Conservation (phyloP, 2,329 filamentous ascomycete species). For the Penicillium vulpinum region DNA sequence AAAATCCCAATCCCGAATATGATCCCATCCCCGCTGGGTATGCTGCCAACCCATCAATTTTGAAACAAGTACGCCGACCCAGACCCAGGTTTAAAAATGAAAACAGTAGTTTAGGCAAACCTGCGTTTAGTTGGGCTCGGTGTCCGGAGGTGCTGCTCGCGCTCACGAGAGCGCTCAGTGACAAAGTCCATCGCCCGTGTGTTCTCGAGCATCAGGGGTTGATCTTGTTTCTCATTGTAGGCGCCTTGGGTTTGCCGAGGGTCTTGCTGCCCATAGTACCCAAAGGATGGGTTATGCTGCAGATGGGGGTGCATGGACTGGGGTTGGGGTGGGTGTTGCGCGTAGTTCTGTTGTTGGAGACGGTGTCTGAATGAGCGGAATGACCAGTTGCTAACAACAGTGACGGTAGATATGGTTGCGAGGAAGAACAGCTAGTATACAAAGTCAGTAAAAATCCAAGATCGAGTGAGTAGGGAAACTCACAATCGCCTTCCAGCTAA, state of each 20-base stretch:
- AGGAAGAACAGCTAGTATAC: slow-evolving; percentile 39
- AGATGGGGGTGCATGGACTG: slow-evolving; percentile 26
- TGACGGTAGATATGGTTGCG: slow-evolving; percentile 47
- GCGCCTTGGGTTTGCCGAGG: slow-evolving; percentile 14
- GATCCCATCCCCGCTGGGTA: background rate
- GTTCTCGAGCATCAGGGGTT: slow-evolving; percentile 34
- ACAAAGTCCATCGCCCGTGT: slow-evolving; percentile 32
- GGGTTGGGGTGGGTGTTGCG: slow-evolving; percentile 25
- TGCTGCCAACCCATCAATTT: slow-evolving; percentile 2
- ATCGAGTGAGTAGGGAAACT: slow-evolving; percentile 19
- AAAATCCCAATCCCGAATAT: background rate
- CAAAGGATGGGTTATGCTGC: slow-evolving; percentile 29
- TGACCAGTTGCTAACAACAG: slow-evolving; percentile 60
- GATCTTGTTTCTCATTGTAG: slow-evolving; percentile 29
- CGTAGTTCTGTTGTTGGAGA: slow-evolving; percentile 33
- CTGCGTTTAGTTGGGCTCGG: slow-evolving; percentile 40
- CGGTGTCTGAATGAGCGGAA: slow-evolving; percentile 54
- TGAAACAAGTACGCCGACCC: slow-evolving; percentile 8
- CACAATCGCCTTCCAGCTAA: slow-evolving; percentile 80
- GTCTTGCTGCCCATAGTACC: slow-evolving; percentile 26
- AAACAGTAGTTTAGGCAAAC: slow-evolving; percentile 19
- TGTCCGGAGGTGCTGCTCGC: slow-evolving; percentile 35
- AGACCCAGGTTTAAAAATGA: slow-evolving; percentile 4
- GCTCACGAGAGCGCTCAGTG: slow-evolving; percentile 33
- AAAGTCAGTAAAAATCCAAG: slow-evolving; percentile 17